Percentiles rank a stretch among this genome's conserved stretches.
Evolutionary conservation across 805 yeast genomes (phyloP).

Genomic region (Lipomyces chichibuensis): DNA sequence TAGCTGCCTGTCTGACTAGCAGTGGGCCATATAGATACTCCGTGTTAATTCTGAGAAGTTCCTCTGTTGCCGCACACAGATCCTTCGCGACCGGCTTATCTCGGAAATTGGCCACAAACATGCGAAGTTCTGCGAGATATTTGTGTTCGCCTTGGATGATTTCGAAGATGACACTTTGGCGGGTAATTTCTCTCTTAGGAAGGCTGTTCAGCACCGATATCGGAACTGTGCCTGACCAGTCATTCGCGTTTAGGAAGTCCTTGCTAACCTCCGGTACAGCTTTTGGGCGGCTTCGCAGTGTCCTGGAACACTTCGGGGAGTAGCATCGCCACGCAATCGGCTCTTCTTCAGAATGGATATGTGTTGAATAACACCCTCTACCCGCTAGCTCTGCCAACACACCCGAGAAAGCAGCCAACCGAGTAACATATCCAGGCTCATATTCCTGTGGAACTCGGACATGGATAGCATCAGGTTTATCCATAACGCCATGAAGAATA

Average conservation of each 20-base stretch:
- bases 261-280: neutral
- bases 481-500: conserved; percentile 36
- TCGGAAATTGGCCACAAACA: conserved; percentile 64
- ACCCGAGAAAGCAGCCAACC: conserved; percentile 37
- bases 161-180: conserved; percentile 78
- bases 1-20: conserved; percentile 58
- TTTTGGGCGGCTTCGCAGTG: conserved; percentile 28
- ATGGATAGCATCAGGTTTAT: conserved; percentile 6
- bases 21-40: conserved; percentile 60
- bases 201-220: conserved; percentile 25
- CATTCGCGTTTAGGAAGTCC: conserved; percentile 33
- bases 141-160: conserved; percentile 70
- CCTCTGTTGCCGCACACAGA: conserved; percentile 60
- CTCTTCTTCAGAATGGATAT: conserved; percentile 21
- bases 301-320: conserved; percentile 39
- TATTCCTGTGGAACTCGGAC: conserved; percentile 20
- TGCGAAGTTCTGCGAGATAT: conserved; percentile 66
- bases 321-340: conserved; percentile 39
- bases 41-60: conserved; percentile 59
- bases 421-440: conserved; percentile 17
- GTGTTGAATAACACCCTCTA: conserved; percentile 43
- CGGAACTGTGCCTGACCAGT: conserved; percentile 26
- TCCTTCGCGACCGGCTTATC: conserved; percentile 52
- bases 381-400: conserved; percentile 44
- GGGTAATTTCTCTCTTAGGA: conserved; percentile 52